Evolutionary conservation across 2,329 filamentous ascomycete genomes (phyloP).

Genomic region (Aureobasidium namibiae): DNA sequence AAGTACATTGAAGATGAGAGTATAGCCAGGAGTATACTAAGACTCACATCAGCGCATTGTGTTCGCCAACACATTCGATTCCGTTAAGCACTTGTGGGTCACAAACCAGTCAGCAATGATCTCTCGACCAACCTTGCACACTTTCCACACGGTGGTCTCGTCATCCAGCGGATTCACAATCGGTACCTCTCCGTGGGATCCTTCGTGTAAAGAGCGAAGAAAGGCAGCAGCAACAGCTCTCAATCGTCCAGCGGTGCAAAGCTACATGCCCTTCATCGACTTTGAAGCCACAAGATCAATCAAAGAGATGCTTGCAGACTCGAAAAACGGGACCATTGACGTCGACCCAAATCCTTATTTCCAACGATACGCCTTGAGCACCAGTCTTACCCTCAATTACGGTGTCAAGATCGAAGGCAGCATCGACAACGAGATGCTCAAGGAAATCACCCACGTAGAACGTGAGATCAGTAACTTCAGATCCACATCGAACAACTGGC

Average conservation of each 20-base stretch:
- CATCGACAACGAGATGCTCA: slow-evolving; percentile 57
- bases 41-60: slow-evolving; percentile 52
- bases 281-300: slow-evolving; percentile 65
- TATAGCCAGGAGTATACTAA: not conserved
- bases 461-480: slow-evolving; percentile 67
- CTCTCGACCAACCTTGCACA: slow-evolving; percentile 69
- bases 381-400: slow-evolving; percentile 70
- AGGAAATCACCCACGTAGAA: slow-evolving; percentile 69
- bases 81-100: slow-evolving; percentile 67
- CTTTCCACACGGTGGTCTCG: slow-evolving; percentile 72
- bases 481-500: slow-evolving; percentile 70
- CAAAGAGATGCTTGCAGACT: slow-evolving; percentile 61
- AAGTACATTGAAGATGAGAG: slow-evolving; percentile 13
- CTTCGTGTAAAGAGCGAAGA: slow-evolving; percentile 66
- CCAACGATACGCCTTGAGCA: slow-evolving; percentile 68
- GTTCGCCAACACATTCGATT: slow-evolving; percentile 70
- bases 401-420: slow-evolving; percentile 67
- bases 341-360: slow-evolving; percentile 67
- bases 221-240: slow-evolving; percentile 73
- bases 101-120: slow-evolving; percentile 70
- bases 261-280: slow-evolving; percentile 76
- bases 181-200: slow-evolving; percentile 76
- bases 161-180: slow-evolving; percentile 73
- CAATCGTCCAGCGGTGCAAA: slow-evolving; percentile 66
- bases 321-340: slow-evolving; percentile 52